Base-by-base conservation (phyloP, 1,284 basidiomycete species). In the Neonothopanus nambi region DNA sequence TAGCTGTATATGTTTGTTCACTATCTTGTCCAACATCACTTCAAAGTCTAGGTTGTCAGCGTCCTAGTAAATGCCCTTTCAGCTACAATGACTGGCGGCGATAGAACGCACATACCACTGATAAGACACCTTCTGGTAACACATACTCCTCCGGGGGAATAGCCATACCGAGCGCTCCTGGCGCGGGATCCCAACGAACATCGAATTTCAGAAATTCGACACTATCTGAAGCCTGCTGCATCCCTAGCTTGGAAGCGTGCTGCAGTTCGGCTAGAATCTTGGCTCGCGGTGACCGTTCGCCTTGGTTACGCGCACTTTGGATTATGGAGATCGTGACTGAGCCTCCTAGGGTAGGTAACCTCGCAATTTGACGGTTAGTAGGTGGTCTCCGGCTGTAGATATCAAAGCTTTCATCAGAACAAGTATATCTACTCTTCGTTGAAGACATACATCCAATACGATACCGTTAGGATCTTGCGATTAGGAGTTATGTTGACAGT, bases 1-100 rank as follows among this genome's bases (percentile, higher is more conserved):
- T 1, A 76, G 77, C 51, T 76, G 74, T 2, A 82, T 76, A 63
- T 92, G 90, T 56, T 73, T 74, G 44, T 78, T 70, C 35, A 91
- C 80, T 7, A 84, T 79, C 46, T 66, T 75, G 48, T 76, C 72
- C 28, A 93, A 67, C 59, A 91, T 68, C 3, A 70, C 70, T 65
- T 90, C 87, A 51, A 91, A 82, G 65, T 93, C 87, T 23, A 93
- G 71, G 56, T 85, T 74, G 49, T 80, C 71, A 28, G 87, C 67
- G 61, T 89, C 73, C 88, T 91, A 50, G 11, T 21, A 12, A 11
- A 35, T 15, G 13, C 15, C 11, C 17, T 48, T 6, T 30, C 18
- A 21, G 40, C 9, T n/a, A 13, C 30, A 38, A 30, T 18, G 30
- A 18, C 17, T 24, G 24, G 12, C 23, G 33, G 13, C 36, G 33